Base-by-base conservation (phyloP, 129 eudicot genomes). In the Cynara cardunculus region DNA sequence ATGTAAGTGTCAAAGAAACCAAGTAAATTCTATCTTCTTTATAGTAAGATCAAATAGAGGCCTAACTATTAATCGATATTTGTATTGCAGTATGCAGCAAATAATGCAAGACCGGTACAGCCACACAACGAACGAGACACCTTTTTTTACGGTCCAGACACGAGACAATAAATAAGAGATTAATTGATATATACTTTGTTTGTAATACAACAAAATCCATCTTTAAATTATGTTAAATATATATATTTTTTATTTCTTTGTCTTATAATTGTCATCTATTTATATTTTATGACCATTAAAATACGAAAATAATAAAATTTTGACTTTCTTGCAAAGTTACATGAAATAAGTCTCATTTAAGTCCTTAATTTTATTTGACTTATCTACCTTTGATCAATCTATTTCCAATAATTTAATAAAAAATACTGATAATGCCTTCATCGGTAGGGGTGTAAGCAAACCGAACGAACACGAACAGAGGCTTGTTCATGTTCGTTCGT, bases 91-190 rank as follows among this genome's bases (percentile, higher is more conserved):
- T 82, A 80, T 76, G 93, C 94, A 32, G 91, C 78, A 73, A 77
- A 76, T 8, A 91, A 91, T 87, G 97, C 91, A 59, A 87, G 97
- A 80, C 94, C 97, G 14, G 25, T 87, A 83, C 97, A 91, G 75
- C 80, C 85, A 6, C 37, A 53, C 0, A 84, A 91, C 66, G 74
- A 72, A n/a, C 76, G 93, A 65, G 81, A 81, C 3, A 14, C 89
- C 10, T 59, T 13, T 27, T 67, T 61, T 18, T 84, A 78, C 53
- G 80, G 79, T 37, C 83, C 73, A 21, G 16, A 53, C 71, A 1
- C 62, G 0, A 34, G 37, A 18, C 19, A 24, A n/a, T 13, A 78
- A 2, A 31, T 31, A 53, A 0, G n/a, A 31, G 31, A 6, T 7
- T 68, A 24, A 34, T 7, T 25, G 22, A 77, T 14, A 25, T n/a